Evolutionary conservation across 352 stramenopile species (phyloP), one percentile per base, ranked within the genome.

Genomic region (Phytopythium ostracodes): DNA sequence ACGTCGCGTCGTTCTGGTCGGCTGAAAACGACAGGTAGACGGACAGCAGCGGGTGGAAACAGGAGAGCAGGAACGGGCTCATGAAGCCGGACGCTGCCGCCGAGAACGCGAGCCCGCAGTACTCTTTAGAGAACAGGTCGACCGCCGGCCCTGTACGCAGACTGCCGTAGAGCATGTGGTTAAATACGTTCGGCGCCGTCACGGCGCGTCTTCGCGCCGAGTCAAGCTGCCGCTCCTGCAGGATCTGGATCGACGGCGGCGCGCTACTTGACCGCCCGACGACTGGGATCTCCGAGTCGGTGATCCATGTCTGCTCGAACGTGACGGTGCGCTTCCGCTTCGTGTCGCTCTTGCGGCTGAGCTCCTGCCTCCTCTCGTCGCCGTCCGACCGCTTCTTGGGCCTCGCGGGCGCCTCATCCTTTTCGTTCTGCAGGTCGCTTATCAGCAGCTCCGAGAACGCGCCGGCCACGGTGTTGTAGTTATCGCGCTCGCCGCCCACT

Each of bases 121-220:
- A 92, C 1, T 87, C 75, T 38, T 71, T 65, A 18, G 79, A 86
- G 61, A 89, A 89, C 20, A 86, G 65, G 17, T 89, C 75, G 0
- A 77, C 83, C 2, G 79, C 63, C 24, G 75, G 68, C 18, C 83
- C 83, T 4, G 77, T 62, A 4, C 80, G 73, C 40, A 92, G 63
- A 68, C 80, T 90, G 11, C 83, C 79, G 53, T 92, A 92, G 20
- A 92, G 64, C 33, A 79, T 77, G 59, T 92, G 80, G 60, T 92
- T 90, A 60, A 90, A 90, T 46, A 90, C 79, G 15, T 76, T 76
- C 14, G 73, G 68, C 0, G 76, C 79, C n/a, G 78, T 89, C 6
- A 73, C 64, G 22, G 78, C 79, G 44, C 82, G 68, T 42, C 72
- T 69, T 24, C 77, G 72, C 44, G 74, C 61, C 53, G 72, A 52